Conservation (phyloP, 2,329 filamentous ascomycete genomes). For the Trichophyton rubrum region DNA sequence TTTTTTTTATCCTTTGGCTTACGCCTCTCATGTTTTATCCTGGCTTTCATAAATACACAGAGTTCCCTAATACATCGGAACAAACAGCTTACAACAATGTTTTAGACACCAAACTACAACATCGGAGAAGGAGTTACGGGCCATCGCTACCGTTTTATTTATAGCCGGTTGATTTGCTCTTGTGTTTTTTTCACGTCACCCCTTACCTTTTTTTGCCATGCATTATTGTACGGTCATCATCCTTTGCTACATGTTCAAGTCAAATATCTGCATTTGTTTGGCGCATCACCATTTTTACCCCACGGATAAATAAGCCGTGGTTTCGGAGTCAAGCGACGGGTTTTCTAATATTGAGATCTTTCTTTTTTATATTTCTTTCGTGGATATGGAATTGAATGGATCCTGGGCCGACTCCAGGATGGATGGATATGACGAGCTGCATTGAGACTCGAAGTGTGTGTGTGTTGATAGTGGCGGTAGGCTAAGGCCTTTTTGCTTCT, state of each 20-base stretch:
- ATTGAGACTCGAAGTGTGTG: not conserved
- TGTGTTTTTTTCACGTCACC: not conserved
- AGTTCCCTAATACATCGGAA: not conserved
- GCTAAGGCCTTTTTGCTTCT: not conserved
- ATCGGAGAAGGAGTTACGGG: not conserved
- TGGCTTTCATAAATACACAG: not conserved
- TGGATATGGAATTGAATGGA: too few species aligned
- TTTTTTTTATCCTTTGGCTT: slow-evolving; percentile 4
- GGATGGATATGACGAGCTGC: too few species aligned
- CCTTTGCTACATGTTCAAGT: too few species aligned
- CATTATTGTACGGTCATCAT: not conserved
- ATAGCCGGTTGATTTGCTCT: not conserved
- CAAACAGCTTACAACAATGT: not conserved
- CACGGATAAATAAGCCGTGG: too few species aligned
- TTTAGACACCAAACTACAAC: not conserved
- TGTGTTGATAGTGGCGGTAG: not conserved
- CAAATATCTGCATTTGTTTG: slow-evolving; percentile 70
- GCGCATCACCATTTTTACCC: not conserved
- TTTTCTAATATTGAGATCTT: too few species aligned
- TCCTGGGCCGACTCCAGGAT: too few species aligned
- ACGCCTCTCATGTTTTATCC: not conserved
- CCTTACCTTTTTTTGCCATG: not conserved
- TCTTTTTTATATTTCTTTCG: too few species aligned
- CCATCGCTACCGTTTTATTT: not conserved
- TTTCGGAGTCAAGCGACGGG: too few species aligned